These are phyloP conservation scores for Magnaporthales sp. DNA, from an alignment of 2,329 filamentous ascomycete genomes.

Conservation along the genomic window DNA sequence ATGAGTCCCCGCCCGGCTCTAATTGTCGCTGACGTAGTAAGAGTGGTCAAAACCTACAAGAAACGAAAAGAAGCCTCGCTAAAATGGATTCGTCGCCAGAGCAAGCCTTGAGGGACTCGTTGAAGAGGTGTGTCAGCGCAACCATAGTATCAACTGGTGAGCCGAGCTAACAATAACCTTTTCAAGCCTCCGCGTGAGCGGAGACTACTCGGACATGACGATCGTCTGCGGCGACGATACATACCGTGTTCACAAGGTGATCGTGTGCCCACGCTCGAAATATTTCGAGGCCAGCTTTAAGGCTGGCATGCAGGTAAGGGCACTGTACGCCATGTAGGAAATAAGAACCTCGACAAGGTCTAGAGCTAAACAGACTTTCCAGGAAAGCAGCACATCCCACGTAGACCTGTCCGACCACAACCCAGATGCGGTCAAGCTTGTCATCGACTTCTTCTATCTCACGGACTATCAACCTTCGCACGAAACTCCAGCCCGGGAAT, in stretches of 20 bases:
- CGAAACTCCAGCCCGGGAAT: background rate
- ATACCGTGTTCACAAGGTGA: conserved; percentile 4
- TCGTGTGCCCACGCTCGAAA: conserved; percentile 3
- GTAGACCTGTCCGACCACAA: conserved; percentile 3
- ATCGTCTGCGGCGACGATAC: background rate
- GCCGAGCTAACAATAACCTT: background rate
- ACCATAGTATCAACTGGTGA: background rate
- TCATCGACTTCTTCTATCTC: too few relatives aligned
- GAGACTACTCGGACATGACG: too few relatives aligned
- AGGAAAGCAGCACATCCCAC: background rate
- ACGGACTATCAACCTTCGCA: background rate
- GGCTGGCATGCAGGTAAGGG: background rate
- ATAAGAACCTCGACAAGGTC: background rate
- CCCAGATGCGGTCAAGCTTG: background rate
- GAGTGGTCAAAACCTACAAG: background rate
- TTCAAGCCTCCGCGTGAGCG: conserved; percentile 7
- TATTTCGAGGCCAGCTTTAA: conserved; percentile 3
- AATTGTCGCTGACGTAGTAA: background rate
- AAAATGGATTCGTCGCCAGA: background rate
- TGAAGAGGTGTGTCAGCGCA: background rate
- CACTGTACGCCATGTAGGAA: background rate
- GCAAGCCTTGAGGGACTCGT: background rate
- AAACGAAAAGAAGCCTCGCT: background rate
- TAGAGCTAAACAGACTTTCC: background rate
- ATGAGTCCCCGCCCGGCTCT: background rate